Percentiles rank a stretch among this genome's conserved stretches.
Evolutionary conservation across 2,329 filamentous ascomycete species (phyloP).

Genomic region (Lachnellula arida): DNA sequence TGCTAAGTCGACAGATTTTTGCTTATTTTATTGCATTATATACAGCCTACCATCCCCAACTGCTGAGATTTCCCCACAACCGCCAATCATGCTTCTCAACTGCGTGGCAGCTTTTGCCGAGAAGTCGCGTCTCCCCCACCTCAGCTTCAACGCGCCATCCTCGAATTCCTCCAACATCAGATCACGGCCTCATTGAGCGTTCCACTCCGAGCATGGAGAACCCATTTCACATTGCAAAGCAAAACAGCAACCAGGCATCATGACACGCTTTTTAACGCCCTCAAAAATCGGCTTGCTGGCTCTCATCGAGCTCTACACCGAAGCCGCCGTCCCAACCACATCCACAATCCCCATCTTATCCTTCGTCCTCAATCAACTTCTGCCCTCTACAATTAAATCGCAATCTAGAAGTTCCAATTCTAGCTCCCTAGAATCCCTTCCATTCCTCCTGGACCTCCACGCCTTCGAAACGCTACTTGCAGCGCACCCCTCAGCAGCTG

Average conservation of each 20-base stretch:
- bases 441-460: constrained; percentile 49
- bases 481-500: constrained; percentile 47
- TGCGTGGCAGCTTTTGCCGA: not conserved
- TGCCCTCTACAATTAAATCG: constrained; percentile 41
- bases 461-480: constrained; percentile 56
- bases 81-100: not conserved
- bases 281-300: constrained; percentile 79
- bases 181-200: not conserved
- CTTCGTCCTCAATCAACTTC: constrained; percentile 69
- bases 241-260: constrained; percentile 33
- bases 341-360: constrained; percentile 73
- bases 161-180: not conserved
- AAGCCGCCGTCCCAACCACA: constrained; percentile 61
- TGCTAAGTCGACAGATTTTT: too few species aligned
- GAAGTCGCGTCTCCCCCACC: not conserved
- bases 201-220: not conserved
- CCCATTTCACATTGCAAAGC: not conserved
- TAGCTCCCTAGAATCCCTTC: constrained; percentile 7
- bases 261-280: constrained; percentile 83
- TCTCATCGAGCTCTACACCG: constrained; percentile 76
- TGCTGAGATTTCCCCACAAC: too few species aligned
- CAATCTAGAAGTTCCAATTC: constrained; percentile 8
- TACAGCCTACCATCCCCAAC: too few species aligned
- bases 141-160: not conserved
- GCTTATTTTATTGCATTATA: too few species aligned